These are phyloP conservation scores for Alnus glutinosa DNA, from an alignment of 306 rosid species.

Conservation along the genomic window DNA sequence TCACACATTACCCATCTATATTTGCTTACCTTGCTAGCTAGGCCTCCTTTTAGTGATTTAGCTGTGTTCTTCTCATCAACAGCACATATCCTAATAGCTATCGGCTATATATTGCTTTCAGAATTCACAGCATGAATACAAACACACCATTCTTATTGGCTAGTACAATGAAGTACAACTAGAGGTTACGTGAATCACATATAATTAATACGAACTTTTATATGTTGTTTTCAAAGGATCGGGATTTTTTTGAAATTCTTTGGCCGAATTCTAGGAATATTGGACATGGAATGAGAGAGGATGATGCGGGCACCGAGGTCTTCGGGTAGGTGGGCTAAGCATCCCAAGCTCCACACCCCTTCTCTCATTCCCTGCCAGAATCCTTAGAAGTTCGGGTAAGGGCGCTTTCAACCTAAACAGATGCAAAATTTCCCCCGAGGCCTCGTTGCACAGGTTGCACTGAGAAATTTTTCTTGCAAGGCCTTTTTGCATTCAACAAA, in stretches of 20 bases:
- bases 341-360: too few species aligned
- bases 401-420: constrained; percentile 7
- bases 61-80: neutral
- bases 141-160: neutral
- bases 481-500: neutral
- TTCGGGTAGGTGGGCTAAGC: too few species aligned
- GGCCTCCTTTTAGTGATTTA: neutral
- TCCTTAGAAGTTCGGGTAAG: too few species aligned
- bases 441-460: neutral
- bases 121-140: neutral
- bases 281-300: too few species aligned
- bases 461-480: neutral
- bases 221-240: too few species aligned
- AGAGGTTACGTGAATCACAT: neutral
- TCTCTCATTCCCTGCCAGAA: too few species aligned
- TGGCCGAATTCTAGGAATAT: too few species aligned
- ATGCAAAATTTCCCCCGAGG: constrained; percentile 5
- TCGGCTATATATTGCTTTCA: neutral
- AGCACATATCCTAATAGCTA: neutral
- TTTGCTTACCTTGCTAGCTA: too few species aligned
- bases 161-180: neutral
- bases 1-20: too few species aligned
- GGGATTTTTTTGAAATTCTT: too few species aligned
- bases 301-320: too few species aligned
- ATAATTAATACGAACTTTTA: neutral